These are phyloP conservation scores for Byssothecium circinans DNA, from an alignment of 2,329 filamentous ascomycete genomes.

Conservation along the genomic window DNA sequence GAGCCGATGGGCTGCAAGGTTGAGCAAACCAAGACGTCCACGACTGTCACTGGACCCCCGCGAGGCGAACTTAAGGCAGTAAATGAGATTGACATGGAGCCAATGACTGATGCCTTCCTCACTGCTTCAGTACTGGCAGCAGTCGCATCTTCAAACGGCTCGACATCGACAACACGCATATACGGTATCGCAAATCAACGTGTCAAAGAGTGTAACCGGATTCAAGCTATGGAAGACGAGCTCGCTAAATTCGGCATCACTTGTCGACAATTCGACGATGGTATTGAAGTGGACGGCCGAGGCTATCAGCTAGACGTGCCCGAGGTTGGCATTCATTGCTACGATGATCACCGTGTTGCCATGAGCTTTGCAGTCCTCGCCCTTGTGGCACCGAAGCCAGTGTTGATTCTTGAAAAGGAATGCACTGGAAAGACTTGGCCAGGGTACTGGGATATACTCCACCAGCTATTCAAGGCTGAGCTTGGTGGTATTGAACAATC, in stretches of 20 bases:
- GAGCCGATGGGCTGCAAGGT: slow-evolving; percentile 92
- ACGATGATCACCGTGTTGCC: slow-evolving; percentile 95
- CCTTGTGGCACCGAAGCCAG: slow-evolving; percentile 68
- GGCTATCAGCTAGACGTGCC: slow-evolving; percentile 55
- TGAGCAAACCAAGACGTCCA: slow-evolving; percentile 79
- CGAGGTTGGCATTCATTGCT: slow-evolving; percentile 77
- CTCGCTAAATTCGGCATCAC: slow-evolving; percentile 89
- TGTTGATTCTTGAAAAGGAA: slow-evolving; percentile 83
- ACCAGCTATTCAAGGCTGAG: slow-evolving; percentile 72
- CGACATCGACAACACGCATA: slow-evolving; percentile 72
- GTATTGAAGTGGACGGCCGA: slow-evolving; percentile 73
- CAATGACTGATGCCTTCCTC: slow-evolving; percentile 98
- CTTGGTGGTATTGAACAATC: slow-evolving; percentile 72
- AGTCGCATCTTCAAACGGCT: slow-evolving; percentile 71
- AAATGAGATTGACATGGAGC: slow-evolving; percentile 91
- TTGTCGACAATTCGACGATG: slow-evolving; percentile 88
- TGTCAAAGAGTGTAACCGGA: slow-evolving; percentile 97
- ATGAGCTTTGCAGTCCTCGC: slow-evolving; percentile 97
- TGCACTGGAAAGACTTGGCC: slow-evolving; percentile 98
- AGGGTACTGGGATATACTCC: slow-evolving; percentile 93
- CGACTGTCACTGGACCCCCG: slow-evolving; percentile 88
- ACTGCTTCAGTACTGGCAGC: slow-evolving; percentile 92
- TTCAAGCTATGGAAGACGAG: slow-evolving; percentile 91
- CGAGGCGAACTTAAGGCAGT: slow-evolving; percentile 73
- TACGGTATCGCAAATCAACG: slow-evolving; percentile 95